Evolutionary conservation across 495 filamentous ascomycete species (phyloP).

Genomic region (Hapsidospora chrysogenum): DNA sequence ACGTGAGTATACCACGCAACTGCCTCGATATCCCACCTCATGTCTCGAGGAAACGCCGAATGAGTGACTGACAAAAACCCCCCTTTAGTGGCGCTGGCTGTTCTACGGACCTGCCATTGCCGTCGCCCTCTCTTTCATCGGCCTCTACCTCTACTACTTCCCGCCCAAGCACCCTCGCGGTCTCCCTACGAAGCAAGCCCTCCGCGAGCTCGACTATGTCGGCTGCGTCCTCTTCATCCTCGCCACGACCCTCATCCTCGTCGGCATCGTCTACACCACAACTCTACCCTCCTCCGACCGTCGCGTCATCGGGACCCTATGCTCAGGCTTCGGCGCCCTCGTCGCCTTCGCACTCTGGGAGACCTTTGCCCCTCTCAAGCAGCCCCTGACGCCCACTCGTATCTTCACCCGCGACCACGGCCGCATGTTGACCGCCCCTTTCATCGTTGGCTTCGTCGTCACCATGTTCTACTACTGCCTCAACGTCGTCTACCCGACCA

Average conservation of each 20-base stretch:
- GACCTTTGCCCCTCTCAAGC: slow-evolving; percentile 8
- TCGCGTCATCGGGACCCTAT: slow-evolving; percentile 11
- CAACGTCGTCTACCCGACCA: slow-evolving; percentile 12
- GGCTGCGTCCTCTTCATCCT: slow-evolving; percentile 11
- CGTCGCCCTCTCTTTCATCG: slow-evolving; percentile 9
- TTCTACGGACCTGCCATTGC: slow-evolving; percentile 12
- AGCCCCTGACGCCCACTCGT: slow-evolving; percentile 10
- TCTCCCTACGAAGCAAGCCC: slow-evolving; percentile 8
- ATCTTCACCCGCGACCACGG: slow-evolving; percentile 10
- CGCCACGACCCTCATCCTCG: slow-evolving; percentile 7
- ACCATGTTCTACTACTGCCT: slow-evolving; percentile 15
- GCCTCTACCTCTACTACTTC: slow-evolving; percentile 12
- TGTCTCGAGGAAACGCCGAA: too few relatives aligned
- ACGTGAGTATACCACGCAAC: background rate
- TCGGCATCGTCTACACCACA: slow-evolving; percentile 12
- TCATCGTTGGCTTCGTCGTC: slow-evolving; percentile 9
- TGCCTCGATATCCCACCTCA: too few relatives aligned
- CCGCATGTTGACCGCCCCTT: slow-evolving; percentile 10
- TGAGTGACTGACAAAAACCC: too few relatives aligned
- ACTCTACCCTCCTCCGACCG: slow-evolving; percentile 5
- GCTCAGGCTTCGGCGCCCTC: slow-evolving; percentile 7
- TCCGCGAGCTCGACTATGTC: slow-evolving; percentile 13
- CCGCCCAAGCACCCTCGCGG: slow-evolving; percentile 13
- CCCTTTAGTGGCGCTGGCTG: slow-evolving; percentile 12
- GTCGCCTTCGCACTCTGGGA: slow-evolving; percentile 11